Percentiles rank a stretch among this genome's conserved stretches.
Conservation (phyloP, 306 rosid species). For the Glycine soja region DNA sequence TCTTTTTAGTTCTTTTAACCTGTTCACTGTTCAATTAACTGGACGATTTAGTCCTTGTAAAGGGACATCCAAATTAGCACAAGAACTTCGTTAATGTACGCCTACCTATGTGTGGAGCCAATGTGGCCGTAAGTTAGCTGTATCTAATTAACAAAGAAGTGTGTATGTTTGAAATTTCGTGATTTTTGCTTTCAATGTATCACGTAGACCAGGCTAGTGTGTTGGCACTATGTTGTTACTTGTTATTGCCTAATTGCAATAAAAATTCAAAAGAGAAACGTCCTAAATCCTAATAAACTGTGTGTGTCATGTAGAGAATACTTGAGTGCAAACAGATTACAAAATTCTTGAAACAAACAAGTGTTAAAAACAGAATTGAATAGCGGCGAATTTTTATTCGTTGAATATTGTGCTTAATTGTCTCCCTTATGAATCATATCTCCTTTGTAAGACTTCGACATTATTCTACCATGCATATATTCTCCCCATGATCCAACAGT, state of each 20-base stretch:
- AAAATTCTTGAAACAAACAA: neutral
- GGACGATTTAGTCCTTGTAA: conserved; percentile 25
- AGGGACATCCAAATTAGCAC: conserved; percentile 39
- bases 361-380: neutral
- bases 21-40: conserved; percentile 40
- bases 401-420: conserved; percentile 36
- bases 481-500: conserved; percentile 42
- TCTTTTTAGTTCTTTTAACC: conserved; percentile 10
- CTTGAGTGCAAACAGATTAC: conserved; percentile 2
- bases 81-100: conserved; percentile 32
- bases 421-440: conserved; percentile 32
- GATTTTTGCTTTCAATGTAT: conserved; percentile 34
- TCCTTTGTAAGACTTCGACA: conserved; percentile 38
- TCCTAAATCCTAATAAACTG: neutral
- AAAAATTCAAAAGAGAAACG: conserved; percentile 1
- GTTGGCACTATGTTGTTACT: conserved; percentile 26
- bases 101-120: conserved; percentile 46
- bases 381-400: neutral
- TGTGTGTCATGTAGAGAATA: conserved; percentile 6
- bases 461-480: conserved; percentile 60
- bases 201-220: conserved; percentile 22
- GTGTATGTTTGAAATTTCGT: conserved; percentile 16
- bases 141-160: conserved; percentile 27
- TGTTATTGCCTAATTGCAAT: conserved; percentile 6
- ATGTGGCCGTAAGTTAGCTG: conserved; percentile 43